Conservation (phyloP, 2,329 filamentous ascomycete species). For the Geosmithia morbida region DNA sequence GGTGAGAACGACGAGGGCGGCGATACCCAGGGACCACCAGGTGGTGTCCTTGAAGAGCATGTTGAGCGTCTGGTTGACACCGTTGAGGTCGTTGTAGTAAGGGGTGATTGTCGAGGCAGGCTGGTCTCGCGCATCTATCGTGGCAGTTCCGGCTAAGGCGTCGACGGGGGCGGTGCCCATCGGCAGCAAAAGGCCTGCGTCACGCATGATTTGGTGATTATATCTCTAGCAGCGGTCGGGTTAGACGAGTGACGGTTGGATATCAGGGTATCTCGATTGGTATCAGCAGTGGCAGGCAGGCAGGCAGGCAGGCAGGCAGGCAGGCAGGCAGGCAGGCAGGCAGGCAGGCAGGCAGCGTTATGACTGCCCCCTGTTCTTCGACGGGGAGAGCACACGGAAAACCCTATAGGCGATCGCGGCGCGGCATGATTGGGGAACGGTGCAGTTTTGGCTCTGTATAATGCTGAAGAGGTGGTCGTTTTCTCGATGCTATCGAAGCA, state of each 20-base stretch:
- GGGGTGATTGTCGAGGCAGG: conserved; percentile 36
- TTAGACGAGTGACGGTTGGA: background rate
- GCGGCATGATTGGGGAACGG: background rate
- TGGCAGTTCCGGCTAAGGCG: conserved; percentile 3
- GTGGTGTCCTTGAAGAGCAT: conserved; percentile 39
- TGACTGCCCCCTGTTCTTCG: background rate
- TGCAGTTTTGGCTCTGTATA: background rate
- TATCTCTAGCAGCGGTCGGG: background rate
- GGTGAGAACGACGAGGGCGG: conserved; percentile 36
- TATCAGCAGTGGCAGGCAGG: background rate
- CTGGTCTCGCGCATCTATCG: conserved; percentile 1
- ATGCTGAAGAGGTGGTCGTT: background rate
- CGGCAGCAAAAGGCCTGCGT: background rate
- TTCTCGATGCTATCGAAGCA: too few species aligned
- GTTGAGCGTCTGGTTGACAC: conserved; percentile 45
- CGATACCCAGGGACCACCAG: conserved; percentile 46
- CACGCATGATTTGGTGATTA: background rate
- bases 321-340: too few species aligned
- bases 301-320: too few species aligned
- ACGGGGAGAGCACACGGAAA: background rate
- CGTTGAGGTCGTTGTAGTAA: conserved; percentile 40
- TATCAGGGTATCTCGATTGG: background rate
- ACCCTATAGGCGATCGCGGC: background rate
- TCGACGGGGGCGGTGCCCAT: conserved; percentile 5
- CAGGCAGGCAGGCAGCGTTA: background rate